Base-by-base conservation (phyloP, 2,329 filamentous ascomycete genomes). In the Ophiostoma triangulosporum region DNA sequence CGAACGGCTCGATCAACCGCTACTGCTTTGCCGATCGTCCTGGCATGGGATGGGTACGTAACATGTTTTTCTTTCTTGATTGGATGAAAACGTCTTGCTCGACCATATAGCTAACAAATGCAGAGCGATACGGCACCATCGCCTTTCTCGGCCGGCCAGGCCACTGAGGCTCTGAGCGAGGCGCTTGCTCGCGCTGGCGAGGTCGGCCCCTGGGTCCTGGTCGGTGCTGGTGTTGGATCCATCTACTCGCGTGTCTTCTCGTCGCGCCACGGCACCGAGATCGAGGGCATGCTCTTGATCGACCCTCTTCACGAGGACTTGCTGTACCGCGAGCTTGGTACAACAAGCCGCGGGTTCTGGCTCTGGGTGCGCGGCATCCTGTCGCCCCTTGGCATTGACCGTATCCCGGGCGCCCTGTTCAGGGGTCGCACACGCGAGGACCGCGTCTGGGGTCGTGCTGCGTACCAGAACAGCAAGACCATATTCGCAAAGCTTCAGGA, bases 11-110 rank as follows among this genome's bases (percentile, higher is more conserved):
- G 46, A 93, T 98, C 61, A 73, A 75, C 54, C 82, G 91, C 56
- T 97, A 95, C 70, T 98, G 93, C 74, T 96, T 95, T 68, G 90
- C 88, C 65, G 93, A 98, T 65, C 84, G 93, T 22, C 93, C 93
- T 1, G 93, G 93, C 1, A 78, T 91, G 54, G 91, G 78, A 6
- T 95, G 88, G 83, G 69, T 72, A 60, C 62, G 68, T 62, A 7
- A 9, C n/a, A n/a, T n/a, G n/a, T 11, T 4, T 24, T 29, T 17
- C 7, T 35, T 22, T 38, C 8, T 35, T n/a, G n/a, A n/a, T n/a
- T n/a, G n/a, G n/a, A n/a, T n/a, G n/a, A n/a, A n/a, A n/a, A n/a
- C n/a, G n/a, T n/a, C n/a, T n/a, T n/a, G n/a, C n/a, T n/a, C n/a
- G n/a, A n/a, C n/a, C n/a, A n/a, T n/a, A n/a, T n/a, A n/a, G 15